Evolutionary conservation across 805 yeast species (phyloP).

Genomic region (Pichia membranifaciens): DNA sequence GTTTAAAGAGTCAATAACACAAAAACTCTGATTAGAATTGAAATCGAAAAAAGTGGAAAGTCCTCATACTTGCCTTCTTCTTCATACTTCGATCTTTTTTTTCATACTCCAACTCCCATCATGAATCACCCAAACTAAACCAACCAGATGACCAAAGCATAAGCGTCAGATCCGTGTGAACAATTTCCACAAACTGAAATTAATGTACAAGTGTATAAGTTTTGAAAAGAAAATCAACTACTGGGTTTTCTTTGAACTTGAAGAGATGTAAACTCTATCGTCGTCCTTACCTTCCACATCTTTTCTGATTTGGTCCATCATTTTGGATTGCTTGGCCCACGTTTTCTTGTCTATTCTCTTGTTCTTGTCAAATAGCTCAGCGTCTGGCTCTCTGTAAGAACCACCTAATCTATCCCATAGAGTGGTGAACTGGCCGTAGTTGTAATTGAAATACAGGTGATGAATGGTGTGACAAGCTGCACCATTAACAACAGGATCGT

Average conservation of each 20-base stretch:
- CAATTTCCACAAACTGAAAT: not conserved
- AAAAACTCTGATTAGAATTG: too few species aligned
- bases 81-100: too few species aligned
- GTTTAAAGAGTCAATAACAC: too few species aligned
- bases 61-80: too few species aligned
- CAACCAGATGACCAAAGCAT: too few species aligned
- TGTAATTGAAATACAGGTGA: constrained; percentile 94
- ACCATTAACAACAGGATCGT: constrained; percentile 92
- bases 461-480: constrained; percentile 98
- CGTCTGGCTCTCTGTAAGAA: constrained; percentile 89
- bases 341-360: constrained; percentile 51
- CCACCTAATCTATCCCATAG: constrained; percentile 97
- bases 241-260: constrained; percentile 28
- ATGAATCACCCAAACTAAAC: too few species aligned
- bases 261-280: constrained; percentile 60
- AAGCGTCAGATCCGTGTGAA: too few species aligned
- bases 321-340: constrained; percentile 64
- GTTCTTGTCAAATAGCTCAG: constrained; percentile 66
- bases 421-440: constrained; percentile 97
- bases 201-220: not conserved
- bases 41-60: too few species aligned
- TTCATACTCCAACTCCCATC: too few species aligned
- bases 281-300: constrained; percentile 77
- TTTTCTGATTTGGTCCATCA: constrained; percentile 73
- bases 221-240: not conserved